Base-by-base conservation (phyloP, 768 basidiomycete species). In the Fomitopsis serialis region DNA sequence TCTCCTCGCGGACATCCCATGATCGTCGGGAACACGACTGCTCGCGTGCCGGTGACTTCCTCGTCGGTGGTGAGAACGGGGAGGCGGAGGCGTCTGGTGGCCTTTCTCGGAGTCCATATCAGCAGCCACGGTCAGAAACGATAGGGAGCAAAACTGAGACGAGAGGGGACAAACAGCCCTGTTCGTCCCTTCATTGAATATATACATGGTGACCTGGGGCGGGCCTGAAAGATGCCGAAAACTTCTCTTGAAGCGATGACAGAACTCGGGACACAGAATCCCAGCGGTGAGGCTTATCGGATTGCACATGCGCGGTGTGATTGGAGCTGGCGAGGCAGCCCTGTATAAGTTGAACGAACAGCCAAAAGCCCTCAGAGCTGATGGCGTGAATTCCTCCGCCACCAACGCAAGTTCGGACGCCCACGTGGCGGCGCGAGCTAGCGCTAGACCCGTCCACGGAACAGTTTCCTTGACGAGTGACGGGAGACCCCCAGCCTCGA, bases 1-100 rank as follows among this genome's bases (percentile, higher is more conserved):
- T 68, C 55, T 64, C 64, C n/a, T 68, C 63, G 13, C 37, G 35
- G 17, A 58, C 59, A 21, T 60, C 67, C 35, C 62, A 12, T 61
- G 54, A 45, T 74, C 72, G 19, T 72, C 68, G 23, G 78, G 62
- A 82, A 82, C 27, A 73, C 79, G 37, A 84, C 78, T 15, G 76
- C 71, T 43, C 81, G 78, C 21, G 63, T 58, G 27, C 68, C 66
- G 45, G 67, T 64, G 24, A 62, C 63, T 19, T 74, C 75, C 40
- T 64, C 66, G 42, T 61, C 53, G 2, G 44, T 8, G 25, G 37
- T 40, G 37, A 40, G 37, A 6, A 19, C 19, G 37, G 37, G 19
- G 37, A 40, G n/a, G 25, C 49, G 57, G 12, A 56, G 44, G 42
- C 48, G 48, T 43, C 58, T 61, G 52, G 60, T 17, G 19, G 37